Evolutionary conservation across 345 rosid genomes (phyloP), one percentile per base, ranked within the genome.

Genomic region (Citrus sp.): DNA sequence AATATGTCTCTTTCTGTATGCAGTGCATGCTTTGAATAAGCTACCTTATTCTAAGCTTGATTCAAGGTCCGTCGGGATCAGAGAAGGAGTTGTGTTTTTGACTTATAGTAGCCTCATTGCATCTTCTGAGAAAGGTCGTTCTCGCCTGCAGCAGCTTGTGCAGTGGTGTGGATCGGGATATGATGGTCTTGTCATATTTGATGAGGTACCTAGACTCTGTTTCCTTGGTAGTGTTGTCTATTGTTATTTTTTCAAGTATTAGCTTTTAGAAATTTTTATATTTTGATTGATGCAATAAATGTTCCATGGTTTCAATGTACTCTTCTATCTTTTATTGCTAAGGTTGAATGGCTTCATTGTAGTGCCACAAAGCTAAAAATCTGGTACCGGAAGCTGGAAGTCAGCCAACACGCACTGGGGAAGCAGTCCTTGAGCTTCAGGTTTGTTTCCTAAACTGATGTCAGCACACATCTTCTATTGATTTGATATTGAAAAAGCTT

Each of bases 321-420:
- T 80, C 19, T 60, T 74, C 72, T 79, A 79, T 61, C 61, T 85
- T 81, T 80, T 73, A 72, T 80, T 81, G 79, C 76, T 83, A 75
- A 83, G 67, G 83, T n/a, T 54, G 79, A 80, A 69, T 83, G 76
- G 79, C 81, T 91, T 84, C 79, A 72, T 76, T 81, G 79, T 76
- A 95, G 99, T 96, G 99, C 85, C 99, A 96, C 81, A 96, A 96
- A 90, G 99, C 99, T 19, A 96, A 96, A 84, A 96, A 96, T 86
- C 88, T 96, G 89, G 90, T 96, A 68, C 99, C 99, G 82, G 99
- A 96, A 88, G 91, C 99, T 85, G 99, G 99, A 80, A 92, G 97
- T 87, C 98, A 96, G 88, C 97, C 99, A 66, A 93, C 99, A 54
- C 94, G 99, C 77, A 96, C 97, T 28, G 99, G 99, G 72, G 97